Evolutionary conservation across 106 monocot species (phyloP).

Genomic region (Amphibolis antarctica): DNA sequence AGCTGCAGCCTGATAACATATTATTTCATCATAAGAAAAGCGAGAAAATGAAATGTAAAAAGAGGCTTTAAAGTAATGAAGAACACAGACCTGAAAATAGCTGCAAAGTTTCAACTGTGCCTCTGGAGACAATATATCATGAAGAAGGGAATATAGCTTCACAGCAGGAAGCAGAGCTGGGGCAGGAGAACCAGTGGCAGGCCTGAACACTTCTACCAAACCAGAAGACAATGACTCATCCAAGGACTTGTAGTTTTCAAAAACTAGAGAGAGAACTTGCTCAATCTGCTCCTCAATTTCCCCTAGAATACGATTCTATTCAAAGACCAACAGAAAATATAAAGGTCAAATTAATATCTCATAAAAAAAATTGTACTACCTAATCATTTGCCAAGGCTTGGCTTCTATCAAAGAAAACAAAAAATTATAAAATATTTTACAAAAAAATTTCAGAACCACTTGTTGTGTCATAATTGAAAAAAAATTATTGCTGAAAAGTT

Average conservation of each 20-base stretch:
- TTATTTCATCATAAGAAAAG: neutral
- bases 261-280: slow-evolving; percentile 53
- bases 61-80: neutral
- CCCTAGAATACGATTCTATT: slow-evolving; percentile 87
- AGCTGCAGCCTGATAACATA: slow-evolving; percentile 51
- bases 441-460: no score
- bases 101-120: slow-evolving; percentile 78
- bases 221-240: slow-evolving; percentile 77
- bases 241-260: slow-evolving; percentile 95
- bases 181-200: slow-evolving; percentile 65
- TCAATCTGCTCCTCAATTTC: slow-evolving; percentile 84
- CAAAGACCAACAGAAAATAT: neutral
- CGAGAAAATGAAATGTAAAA: neutral
- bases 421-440: no score
- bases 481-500: no score
- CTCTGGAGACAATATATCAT: slow-evolving; percentile 86
- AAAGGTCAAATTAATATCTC: no score
- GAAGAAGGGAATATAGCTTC: slow-evolving; percentile 78
- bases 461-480: no score
- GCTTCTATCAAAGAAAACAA: no score
- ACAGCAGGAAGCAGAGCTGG: slow-evolving; percentile 68
- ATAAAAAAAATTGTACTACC: no score
- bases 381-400: no score
- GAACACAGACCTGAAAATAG: slow-evolving; percentile 63
- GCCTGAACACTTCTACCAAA: slow-evolving; percentile 51